phyloP scores from a whole-genome alignment of 139 green algal genomes.

The Picochlorum sp. region DNA sequence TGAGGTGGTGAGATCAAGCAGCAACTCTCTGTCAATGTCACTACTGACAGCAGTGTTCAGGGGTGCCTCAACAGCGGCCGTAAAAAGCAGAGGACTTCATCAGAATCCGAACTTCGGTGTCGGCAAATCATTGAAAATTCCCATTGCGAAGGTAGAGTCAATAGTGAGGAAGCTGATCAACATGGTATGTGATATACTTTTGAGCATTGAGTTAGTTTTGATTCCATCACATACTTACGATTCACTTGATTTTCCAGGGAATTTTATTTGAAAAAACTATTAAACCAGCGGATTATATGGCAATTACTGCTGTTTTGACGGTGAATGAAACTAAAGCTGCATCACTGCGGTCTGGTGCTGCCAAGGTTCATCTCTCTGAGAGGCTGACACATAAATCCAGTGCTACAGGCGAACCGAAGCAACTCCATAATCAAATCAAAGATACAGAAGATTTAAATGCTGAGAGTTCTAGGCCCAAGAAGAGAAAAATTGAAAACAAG shows the following conservation, averaged over 20 bases:
- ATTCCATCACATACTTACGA: background rate
- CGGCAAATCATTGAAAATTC: slow-evolving; percentile 3
- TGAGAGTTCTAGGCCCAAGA: too few species aligned
- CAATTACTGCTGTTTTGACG: background rate
- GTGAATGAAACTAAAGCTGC: background rate
- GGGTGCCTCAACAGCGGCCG: background rate
- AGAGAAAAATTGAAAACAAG: background rate
- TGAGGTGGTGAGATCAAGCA: slow-evolving; percentile 1
- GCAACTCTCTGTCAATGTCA: background rate
- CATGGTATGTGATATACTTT: background rate
- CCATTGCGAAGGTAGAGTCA: slow-evolving; percentile 3
- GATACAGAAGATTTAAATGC: background rate
- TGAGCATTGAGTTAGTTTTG: background rate
- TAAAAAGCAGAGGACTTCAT: background rate
- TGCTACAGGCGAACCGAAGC: too few species aligned
- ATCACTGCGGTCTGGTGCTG: background rate
- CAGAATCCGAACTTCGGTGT: background rate
- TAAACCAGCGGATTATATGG: background rate
- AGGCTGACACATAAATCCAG: too few species aligned
- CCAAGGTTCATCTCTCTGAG: background rate
- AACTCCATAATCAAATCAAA: background rate
- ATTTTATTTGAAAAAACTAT: background rate
- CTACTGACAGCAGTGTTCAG: background rate
- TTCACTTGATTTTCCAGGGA: background rate
- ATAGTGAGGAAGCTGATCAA: slow-evolving; percentile 1